These are phyloP conservation scores for Leccinum pellstonianum DNA, from an alignment of 768 basidiomycete genomes.

Conservation along the genomic window DNA sequence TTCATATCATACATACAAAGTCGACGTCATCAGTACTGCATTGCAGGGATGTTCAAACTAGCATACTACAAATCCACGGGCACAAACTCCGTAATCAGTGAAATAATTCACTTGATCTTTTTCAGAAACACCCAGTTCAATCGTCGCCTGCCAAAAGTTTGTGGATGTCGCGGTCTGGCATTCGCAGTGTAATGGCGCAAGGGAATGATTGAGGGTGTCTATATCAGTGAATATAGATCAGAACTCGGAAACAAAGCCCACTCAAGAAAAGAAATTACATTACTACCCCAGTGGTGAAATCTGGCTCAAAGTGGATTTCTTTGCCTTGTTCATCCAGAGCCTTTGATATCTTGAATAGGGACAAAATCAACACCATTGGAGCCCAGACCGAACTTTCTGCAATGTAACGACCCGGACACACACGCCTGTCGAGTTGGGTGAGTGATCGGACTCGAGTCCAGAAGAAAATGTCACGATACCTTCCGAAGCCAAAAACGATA, in stretches of 20 bases:
- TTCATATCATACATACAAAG: not conserved
- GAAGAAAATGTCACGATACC: constrained; percentile 6
- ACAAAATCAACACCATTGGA: constrained; percentile 27
- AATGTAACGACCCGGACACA: constrained; percentile 34
- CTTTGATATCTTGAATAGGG: constrained; percentile 26
- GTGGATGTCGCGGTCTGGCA: constrained; percentile 2
- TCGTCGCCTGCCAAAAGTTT: not conserved
- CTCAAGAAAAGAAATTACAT: constrained; percentile 3
- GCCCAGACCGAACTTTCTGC: constrained; percentile 33
- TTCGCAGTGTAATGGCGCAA: constrained; percentile 12
- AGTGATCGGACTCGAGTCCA: not conserved
- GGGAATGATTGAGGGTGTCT: constrained; percentile 15
- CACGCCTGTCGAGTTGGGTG: constrained; percentile 14
- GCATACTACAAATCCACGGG: not conserved
- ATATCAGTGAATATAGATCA: constrained; percentile 2
- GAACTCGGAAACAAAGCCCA: not conserved
- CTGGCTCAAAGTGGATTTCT: constrained; percentile 21
- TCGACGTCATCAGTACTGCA: too few species aligned
- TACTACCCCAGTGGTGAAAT: constrained; percentile 16
- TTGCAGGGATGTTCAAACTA: not conserved
- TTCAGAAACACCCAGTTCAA: not conserved
- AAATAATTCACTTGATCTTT: not conserved
- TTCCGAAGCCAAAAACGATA: constrained; percentile 25
- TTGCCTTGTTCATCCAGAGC: constrained; percentile 25
- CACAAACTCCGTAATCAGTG: not conserved